phyloP scores from a whole-genome alignment of 2,329 filamentous ascomycete species.

The Didymella keratinophila region DNA sequence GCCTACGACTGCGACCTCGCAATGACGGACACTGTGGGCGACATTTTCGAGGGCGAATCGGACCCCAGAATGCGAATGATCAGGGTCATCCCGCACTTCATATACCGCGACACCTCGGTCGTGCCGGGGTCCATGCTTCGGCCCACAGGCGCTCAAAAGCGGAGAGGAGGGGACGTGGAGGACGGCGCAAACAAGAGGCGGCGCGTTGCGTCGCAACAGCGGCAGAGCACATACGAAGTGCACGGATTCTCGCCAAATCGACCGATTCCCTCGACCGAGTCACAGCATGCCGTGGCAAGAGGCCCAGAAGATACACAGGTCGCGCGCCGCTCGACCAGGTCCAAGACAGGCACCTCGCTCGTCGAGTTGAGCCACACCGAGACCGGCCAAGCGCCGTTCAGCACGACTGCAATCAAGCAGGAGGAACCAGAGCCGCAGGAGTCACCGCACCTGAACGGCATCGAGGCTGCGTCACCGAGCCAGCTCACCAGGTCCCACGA shows the following conservation, averaged over 20 bases:
- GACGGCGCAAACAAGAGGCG: constrained; percentile 34
- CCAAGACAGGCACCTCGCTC: constrained; percentile 30
- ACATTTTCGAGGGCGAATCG: constrained; percentile 44
- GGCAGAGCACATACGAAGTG: constrained; percentile 24
- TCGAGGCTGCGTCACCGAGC: constrained; percentile 10
- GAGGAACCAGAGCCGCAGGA: constrained; percentile 38
- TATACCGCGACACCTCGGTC: constrained; percentile 45
- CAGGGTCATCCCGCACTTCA: constrained; percentile 40
- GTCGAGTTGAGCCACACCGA: constrained; percentile 28
- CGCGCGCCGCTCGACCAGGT: constrained; percentile 16
- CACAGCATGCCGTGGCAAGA: constrained; percentile 26
- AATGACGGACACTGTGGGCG: constrained; percentile 45
- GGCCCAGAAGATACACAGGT: neutral
- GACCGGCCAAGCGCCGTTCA: constrained; percentile 33
- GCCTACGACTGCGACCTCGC: constrained; percentile 49
- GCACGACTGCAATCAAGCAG: constrained; percentile 27
- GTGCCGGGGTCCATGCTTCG: constrained; percentile 43
- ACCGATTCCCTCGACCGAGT: constrained; percentile 41
- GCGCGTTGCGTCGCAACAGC: constrained; percentile 31
- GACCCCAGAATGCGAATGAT: constrained; percentile 39
- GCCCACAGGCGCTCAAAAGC: constrained; percentile 35
- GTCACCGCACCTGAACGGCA: constrained; percentile 11
- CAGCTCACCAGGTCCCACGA: constrained; percentile 1
- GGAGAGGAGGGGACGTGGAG: constrained; percentile 23
- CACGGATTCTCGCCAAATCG: constrained; percentile 32